A percentile compares a stretch with the other conserved stretches of the same genome.
These are phyloP conservation scores for Daldinia eschscholtzii DNA, from an alignment of 2,329 filamentous ascomycete species.

Conservation along the genomic window DNA sequence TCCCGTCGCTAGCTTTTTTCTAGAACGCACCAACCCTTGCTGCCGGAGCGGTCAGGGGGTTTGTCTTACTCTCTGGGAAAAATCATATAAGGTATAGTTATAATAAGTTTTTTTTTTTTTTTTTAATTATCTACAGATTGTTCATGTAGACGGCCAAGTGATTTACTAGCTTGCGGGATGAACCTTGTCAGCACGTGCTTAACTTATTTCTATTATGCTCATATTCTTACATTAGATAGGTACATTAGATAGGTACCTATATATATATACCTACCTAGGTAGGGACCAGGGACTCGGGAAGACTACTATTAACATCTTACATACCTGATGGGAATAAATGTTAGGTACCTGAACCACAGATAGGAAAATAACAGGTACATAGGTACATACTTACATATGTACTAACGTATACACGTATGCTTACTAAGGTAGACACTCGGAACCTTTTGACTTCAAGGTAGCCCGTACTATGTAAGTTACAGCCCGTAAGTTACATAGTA, in stretches of 20 bases:
- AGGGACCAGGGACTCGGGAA: background rate
- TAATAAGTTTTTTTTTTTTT: background rate
- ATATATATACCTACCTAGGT: conserved; percentile 12
- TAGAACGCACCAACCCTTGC: background rate
- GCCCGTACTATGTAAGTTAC: no score
- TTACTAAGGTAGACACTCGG: background rate
- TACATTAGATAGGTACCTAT: background rate
- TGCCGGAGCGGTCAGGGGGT: background rate
- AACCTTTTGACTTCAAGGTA: background rate
- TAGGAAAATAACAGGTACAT: background rate
- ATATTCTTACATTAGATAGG: background rate
- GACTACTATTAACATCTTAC: no score
- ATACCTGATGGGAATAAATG: background rate
- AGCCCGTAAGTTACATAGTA: background rate
- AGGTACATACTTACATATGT: background rate
- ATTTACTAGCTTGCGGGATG: conserved; percentile 34
- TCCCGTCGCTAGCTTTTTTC: background rate
- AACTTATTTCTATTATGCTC: conserved; percentile 15
- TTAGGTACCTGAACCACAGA: background rate
- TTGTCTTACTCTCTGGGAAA: background rate
- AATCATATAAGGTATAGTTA: background rate
- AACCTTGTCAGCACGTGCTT: conserved; percentile 35
- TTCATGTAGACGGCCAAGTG: background rate
- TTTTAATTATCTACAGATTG: background rate
- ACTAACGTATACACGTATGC: no score